These are phyloP conservation scores for Austropuccinia psidii DNA, from an alignment of 1,284 basidiomycete genomes.

Conservation along the genomic window DNA sequence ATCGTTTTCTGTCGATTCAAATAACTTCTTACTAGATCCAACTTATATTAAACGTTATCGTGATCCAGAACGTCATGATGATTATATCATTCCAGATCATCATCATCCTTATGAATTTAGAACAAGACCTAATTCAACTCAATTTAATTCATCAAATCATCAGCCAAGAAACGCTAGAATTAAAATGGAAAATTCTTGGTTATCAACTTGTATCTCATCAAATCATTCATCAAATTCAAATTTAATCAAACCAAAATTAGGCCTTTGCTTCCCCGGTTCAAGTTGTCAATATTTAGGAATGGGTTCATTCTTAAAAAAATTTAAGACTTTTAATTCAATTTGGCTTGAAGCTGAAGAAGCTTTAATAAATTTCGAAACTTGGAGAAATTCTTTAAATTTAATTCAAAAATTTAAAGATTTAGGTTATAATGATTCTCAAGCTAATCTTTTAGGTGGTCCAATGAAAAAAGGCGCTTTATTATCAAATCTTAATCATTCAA, in stretches of 20 bases:
- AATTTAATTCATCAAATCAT: not conserved
- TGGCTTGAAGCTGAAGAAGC: constrained; percentile 45
- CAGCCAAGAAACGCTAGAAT: constrained; percentile 21
- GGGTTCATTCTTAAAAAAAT: constrained; percentile 37
- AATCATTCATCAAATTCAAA: not conserved
- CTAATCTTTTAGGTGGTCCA: constrained; percentile 38
- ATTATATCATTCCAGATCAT: constrained; percentile 16
- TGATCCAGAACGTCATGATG: constrained; percentile 39
- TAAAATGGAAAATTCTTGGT: constrained; percentile 34
- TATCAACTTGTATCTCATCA: not conserved
- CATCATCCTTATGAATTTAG: constrained; percentile 8
- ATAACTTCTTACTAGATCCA: constrained; percentile 38
- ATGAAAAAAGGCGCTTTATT: constrained; percentile 30
- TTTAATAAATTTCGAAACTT: constrained; percentile 39
- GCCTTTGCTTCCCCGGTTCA: constrained; percentile 43
- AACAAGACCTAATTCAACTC: constrained; percentile 1
- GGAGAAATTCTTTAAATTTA: constrained; percentile 38
- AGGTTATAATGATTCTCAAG: constrained; percentile 38
- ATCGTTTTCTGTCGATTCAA: too few relatives aligned
- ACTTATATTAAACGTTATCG: constrained; percentile 40
- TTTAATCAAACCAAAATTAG: constrained; percentile 20
- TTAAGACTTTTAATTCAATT: constrained; percentile 37
- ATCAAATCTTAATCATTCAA: not conserved
- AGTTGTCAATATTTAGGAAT: constrained; percentile 45
- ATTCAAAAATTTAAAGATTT: constrained; percentile 28